A percentile compares a stretch with the other conserved stretches of the same genome.
These are phyloP conservation scores for Gloeopeniophorella convolvens DNA, from an alignment of 768 basidiomycete species.

Conservation along the genomic window DNA sequence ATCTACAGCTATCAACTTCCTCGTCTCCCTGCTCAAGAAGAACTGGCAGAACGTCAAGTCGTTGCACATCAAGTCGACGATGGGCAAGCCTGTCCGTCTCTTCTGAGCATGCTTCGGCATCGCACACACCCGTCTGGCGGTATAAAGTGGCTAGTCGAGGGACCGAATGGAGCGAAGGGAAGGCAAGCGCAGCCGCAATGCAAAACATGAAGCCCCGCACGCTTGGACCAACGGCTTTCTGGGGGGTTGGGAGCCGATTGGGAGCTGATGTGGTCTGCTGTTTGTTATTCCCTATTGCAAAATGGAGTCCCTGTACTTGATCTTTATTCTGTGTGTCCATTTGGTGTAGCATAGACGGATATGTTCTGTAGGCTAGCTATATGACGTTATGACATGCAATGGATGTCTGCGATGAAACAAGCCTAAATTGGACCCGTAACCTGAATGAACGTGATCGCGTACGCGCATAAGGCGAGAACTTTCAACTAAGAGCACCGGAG, in stretches of 20 bases:
- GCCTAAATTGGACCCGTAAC: too few species aligned
- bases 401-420: too few species aligned
- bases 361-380: background rate
- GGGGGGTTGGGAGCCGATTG: constrained; percentile 70
- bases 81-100: constrained; percentile 96
- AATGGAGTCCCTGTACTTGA: background rate
- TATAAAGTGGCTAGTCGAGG: constrained; percentile 19
- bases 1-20: constrained; percentile 90
- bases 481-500: too few species aligned
- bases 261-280: constrained; percentile 66
- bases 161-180: constrained; percentile 24
- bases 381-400: background rate
- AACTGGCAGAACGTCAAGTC: constrained; percentile 99
- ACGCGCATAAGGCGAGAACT: too few species aligned
- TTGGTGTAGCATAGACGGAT: background rate
- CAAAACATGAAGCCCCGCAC: constrained; percentile 97
- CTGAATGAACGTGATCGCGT: too few species aligned
- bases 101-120: constrained; percentile 55
- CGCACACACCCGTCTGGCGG: too few species aligned
- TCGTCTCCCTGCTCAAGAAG: constrained; percentile 98
- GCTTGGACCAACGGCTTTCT: constrained; percentile 89
- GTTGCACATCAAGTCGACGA: constrained; percentile 96
- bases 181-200: constrained; percentile 45
- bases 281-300: constrained; percentile 1
- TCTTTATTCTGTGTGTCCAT: background rate